Evolutionary conservation across 805 yeast genomes (phyloP), one percentile per base, ranked within the genome.

Genomic region (Teunomyces cretensis): DNA sequence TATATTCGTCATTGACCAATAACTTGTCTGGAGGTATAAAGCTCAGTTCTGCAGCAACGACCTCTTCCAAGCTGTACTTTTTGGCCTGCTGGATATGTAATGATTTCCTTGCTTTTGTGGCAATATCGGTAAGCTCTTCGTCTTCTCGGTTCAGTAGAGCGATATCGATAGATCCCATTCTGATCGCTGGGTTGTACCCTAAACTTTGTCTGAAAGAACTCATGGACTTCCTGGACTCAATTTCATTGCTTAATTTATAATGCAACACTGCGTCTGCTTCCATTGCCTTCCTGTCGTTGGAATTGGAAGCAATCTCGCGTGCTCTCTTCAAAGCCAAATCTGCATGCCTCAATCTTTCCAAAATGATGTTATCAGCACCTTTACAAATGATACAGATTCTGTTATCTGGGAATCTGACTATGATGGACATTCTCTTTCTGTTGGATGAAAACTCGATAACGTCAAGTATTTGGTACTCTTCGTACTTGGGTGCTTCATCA

Each of bases 361-460:
- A 62, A 40, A 94, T 88, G 9, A 92, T 78, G 56, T 88, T 88
- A 62, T 94, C 99, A 2, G 99, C 99, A 44, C 99, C 99, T 66
- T 94, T 94, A 66, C 96, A 89, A 35, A 94, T 70, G 51, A 94
- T 58, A 38, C 92, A 80, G 16, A 90, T 76, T 47, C 86, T 76
- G 6, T 80, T 80, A 60, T 87, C 86, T 0, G 97, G 96, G 54
- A 87, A 80, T 48, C 68, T 75, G 1, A 90, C 83, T 8, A 92
- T 62, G n/a, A 88, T 81, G 0, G 97, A 88, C 99, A 94, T 94
- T 59, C 99, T 78, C 66, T 94, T 94, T 57, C 99, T 80, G 3
- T 83, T 71, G 1, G 96, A 88, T 0, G 92, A 75, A 58, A 94
- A 94, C 46, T 92, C 97, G 46, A 94, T 83, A 1, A 80, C 78